Conservation (phyloP, 371 early-diverging fungal species). For the Mucor mucedo region DNA sequence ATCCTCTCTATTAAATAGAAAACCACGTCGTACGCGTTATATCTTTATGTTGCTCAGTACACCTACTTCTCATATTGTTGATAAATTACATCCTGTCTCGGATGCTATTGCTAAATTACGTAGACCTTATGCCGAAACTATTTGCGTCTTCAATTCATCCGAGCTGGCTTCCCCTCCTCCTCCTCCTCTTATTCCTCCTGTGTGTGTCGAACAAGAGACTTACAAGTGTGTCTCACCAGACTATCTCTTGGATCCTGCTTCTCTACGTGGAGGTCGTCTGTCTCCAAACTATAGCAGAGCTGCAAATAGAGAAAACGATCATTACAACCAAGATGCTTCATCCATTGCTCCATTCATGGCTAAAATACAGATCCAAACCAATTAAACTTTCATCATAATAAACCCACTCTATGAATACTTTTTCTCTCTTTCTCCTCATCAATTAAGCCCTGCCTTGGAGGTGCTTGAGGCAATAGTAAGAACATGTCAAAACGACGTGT, state of each 20-base stretch:
- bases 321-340: conserved; percentile 4
- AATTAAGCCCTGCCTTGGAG: no score
- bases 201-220: neutral
- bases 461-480: no score
- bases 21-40: conserved; percentile 24
- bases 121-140: conserved; percentile 27
- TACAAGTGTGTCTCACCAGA: conserved; percentile 20
- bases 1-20: conserved; percentile 6
- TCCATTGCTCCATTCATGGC: conserved; percentile 9
- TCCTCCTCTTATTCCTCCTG: no score
- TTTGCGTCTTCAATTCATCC: conserved; percentile 16
- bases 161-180: neutral
- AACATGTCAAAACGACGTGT: no score
- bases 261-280: neutral
- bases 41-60: conserved; percentile 36
- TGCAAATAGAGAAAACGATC: neutral
- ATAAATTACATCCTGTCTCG: conserved; percentile 30
- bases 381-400: conserved; percentile 1
- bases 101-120: conserved; percentile 23
- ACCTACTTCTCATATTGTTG: conserved; percentile 18
- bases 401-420: neutral
- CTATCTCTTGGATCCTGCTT: conserved; percentile 26
- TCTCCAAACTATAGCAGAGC: conserved; percentile 7
- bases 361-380: conserved; percentile 19
- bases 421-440: no score